phyloP scores from a whole-genome alignment of 208 protist genomes.

The Crithidia acanthocephali region DNA sequence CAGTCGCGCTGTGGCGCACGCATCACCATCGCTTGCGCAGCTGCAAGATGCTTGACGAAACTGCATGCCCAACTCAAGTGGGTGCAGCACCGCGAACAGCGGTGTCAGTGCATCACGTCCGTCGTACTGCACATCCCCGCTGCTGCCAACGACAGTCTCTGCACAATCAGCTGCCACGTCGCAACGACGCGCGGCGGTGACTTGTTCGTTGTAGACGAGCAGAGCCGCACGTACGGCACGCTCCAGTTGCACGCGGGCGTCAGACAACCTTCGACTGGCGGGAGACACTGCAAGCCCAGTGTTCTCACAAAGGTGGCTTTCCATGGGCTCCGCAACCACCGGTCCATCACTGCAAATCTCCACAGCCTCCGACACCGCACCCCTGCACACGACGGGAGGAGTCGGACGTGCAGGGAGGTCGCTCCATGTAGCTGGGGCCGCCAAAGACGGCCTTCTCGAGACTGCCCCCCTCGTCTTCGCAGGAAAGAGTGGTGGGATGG shows the following conservation, averaged over 20 bases:
- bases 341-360: too few relatives aligned
- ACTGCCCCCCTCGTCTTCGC: neutral
- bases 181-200: neutral
- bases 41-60: neutral
- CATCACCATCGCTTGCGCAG: neutral
- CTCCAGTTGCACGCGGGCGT: slow-evolving; percentile 17
- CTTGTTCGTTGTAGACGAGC: slow-evolving; percentile 18
- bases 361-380: too few relatives aligned
- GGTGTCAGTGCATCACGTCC: neutral
- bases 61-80: neutral
- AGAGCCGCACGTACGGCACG: slow-evolving; percentile 12
- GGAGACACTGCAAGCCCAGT: neutral
- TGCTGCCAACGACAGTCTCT: too few relatives aligned
- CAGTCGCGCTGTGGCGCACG: neutral
- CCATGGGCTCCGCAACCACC: neutral
- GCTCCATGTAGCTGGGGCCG: too few relatives aligned
- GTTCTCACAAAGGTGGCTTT: neutral
- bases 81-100: slow-evolving; percentile 17
- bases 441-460: too few relatives aligned
- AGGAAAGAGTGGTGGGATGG: neutral
- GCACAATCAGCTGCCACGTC: neutral
- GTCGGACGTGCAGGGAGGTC: too few relatives aligned
- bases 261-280: neutral
- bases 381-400: too few relatives aligned
- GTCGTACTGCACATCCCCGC: neutral